Evolutionary conservation across 2,329 filamentous ascomycete species (phyloP), one percentile per base, ranked within the genome.

Genomic region (Penicillium sp.): DNA sequence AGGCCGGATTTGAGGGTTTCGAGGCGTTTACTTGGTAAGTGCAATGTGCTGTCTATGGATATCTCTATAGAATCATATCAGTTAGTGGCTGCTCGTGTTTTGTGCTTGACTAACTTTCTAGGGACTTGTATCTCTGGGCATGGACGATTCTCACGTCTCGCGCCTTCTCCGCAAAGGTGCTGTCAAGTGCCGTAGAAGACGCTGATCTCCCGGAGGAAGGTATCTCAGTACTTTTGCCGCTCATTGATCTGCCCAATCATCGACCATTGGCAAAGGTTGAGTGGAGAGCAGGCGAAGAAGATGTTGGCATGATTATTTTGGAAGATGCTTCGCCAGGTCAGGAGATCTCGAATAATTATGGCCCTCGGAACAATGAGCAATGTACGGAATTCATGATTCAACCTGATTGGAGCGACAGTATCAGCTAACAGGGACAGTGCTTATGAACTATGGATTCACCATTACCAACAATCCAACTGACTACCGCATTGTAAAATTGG

Each of bases 221-320:
- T 63, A 87, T 89, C 55, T 87, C 87, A 1, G 79, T 90, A 7
- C 76, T 92, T 5, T 77, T 90, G 31, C 89, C 89, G 1, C 76
- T 90, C 3, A 82, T 90, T 54, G 89, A 92, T 67, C 79, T 91
- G 26, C 84, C 84, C 11, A 92, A 92, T 66, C 89, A 92, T 67
- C 82, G 83, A 49, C 85, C 86, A 46, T 73, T 81, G 20, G 81
- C 85, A 0, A 74, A 79, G 41, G 81, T 86, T 1, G 72, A 77
- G 41, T 91, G 88, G 88, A 76, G 81, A 23, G 75, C 75, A 55
- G 73, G 70, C 2, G 64, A 67, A 7, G 61, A 70, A 51, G 69
- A 71, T 56, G 71, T 79, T 26, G 68, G 67, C 6, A 67, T 79
- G 41, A 67, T 75, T 40, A 75, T 80, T 2, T 69, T 80, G 22